A percentile compares a stretch with the other conserved stretches of the same genome.
Evolutionary conservation across 805 yeast genomes (phyloP).

Genomic region (Lipomyces spencermartinsiae): DNA sequence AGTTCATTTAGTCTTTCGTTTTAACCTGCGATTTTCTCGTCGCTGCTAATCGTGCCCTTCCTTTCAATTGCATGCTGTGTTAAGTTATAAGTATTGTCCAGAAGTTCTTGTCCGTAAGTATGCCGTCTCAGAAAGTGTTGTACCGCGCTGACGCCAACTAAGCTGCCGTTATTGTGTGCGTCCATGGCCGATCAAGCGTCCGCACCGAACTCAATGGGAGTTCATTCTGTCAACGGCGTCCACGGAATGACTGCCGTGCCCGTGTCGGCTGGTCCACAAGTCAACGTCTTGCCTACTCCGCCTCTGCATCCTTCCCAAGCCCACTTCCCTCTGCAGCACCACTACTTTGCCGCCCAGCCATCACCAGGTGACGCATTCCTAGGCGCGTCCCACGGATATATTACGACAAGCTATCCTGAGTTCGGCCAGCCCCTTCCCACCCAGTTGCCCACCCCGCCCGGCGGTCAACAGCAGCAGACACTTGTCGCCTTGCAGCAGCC

Average conservation of each 20-base stretch:
- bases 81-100: too few species aligned
- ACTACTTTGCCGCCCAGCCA: slow-evolving; percentile 20
- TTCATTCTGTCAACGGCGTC: slow-evolving; percentile 12
- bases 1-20: background rate
- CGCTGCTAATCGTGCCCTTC: background rate
- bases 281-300: slow-evolving; percentile 23
- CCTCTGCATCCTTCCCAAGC: slow-evolving; percentile 20
- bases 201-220: slow-evolving; percentile 6
- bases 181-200: slow-evolving; percentile 24
- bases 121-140: background rate
- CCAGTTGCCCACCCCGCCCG: slow-evolving; percentile 27
- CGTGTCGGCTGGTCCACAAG: slow-evolving; percentile 9
- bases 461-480: slow-evolving; percentile 4
- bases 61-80: background rate
- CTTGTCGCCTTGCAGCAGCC: slow-evolving; percentile 18
- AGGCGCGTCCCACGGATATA: slow-evolving; percentile 18
- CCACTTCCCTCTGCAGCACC: slow-evolving; percentile 22
- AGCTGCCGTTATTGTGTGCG: background rate
- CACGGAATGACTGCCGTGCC: slow-evolving; percentile 5
- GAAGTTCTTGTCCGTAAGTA: background rate
- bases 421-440: slow-evolving; percentile 25
- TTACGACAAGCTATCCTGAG: slow-evolving; percentile 18
- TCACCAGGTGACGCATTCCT: slow-evolving; percentile 8
- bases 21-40: background rate
- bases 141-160: background rate